A percentile compares a stretch with the other conserved stretches of the same genome.
These are phyloP conservation scores for Termitomyces sp. DNA, from an alignment of 768 basidiomycete species.

Conservation along the genomic window DNA sequence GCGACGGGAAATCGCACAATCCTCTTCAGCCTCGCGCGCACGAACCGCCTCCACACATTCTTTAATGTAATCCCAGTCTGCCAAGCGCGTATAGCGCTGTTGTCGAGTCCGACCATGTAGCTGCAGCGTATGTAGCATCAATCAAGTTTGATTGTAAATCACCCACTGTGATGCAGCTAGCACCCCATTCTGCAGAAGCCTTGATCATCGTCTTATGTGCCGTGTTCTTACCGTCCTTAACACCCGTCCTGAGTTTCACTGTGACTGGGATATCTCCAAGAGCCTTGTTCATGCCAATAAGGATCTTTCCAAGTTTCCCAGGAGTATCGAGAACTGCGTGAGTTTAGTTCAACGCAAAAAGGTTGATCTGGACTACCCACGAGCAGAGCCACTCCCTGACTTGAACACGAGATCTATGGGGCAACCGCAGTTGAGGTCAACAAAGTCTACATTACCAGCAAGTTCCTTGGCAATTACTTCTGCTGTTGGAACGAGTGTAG, in stretches of 20 bases:
- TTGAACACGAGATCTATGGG: conserved; percentile 97
- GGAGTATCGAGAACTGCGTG: conserved; percentile 74
- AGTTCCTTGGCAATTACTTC: conserved; percentile 75
- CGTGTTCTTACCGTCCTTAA: conserved; percentile 80
- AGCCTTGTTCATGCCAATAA: conserved; percentile 88
- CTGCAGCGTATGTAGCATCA: conserved; percentile 31
- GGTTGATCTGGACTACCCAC: conserved; percentile 39
- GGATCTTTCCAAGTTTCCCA: conserved; percentile 76
- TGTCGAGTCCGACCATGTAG: conserved; percentile 95
- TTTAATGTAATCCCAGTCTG: conserved; percentile 94
- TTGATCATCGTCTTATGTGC: conserved; percentile 92
- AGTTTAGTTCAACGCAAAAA: neutral
- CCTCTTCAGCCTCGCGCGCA: conserved; percentile 61
- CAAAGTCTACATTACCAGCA: conserved; percentile 71
- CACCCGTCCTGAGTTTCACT: conserved; percentile 87
- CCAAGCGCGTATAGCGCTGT: conserved; percentile 87
- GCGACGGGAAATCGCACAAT: conserved; percentile 37
- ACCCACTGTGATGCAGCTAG: conserved; percentile 38
- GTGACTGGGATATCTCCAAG: conserved; percentile 90
- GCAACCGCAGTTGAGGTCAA: conserved; percentile 95
- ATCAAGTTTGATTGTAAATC: neutral
- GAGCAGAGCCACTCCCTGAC: conserved; percentile 82
- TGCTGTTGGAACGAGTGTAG: conserved; percentile 70
- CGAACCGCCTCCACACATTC: conserved; percentile 81
- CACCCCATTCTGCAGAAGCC: conserved; percentile 47